phyloP scores from a whole-genome alignment of 345 rosid species.

The Bretschneidera sinensis region DNA sequence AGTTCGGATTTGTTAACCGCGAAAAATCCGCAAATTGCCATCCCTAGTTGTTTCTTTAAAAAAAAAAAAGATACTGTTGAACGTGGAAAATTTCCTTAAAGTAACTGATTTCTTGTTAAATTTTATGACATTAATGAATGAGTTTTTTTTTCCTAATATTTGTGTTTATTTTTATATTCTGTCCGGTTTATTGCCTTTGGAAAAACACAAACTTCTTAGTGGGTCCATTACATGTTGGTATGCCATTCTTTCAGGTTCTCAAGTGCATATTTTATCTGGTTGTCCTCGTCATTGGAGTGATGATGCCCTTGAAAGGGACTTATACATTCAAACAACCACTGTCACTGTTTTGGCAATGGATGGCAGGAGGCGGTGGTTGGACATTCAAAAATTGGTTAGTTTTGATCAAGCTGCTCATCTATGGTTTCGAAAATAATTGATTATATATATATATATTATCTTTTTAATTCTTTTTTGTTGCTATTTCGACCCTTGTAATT shows the following conservation, averaged over 20 bases:
- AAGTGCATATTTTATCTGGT: slow-evolving; percentile 31
- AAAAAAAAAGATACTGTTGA: no score
- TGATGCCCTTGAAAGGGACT: slow-evolving; percentile 90
- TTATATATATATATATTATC: neutral
- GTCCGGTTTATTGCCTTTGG: neutral
- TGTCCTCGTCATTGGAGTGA: slow-evolving; percentile 78
- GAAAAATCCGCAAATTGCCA: no score
- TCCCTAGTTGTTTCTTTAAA: no score
- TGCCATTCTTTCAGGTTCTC: slow-evolving; percentile 50
- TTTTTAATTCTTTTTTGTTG: neutral
- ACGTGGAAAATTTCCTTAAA: no score
- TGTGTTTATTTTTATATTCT: neutral
- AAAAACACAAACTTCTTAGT: neutral
- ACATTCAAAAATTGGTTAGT: slow-evolving; percentile 79
- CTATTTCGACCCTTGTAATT: neutral
- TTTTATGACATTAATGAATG: neutral
- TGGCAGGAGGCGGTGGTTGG: slow-evolving; percentile 98
- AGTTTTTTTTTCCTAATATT: neutral
- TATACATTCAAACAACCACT: slow-evolving; percentile 70
- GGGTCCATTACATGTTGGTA: neutral
- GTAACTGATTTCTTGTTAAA: neutral
- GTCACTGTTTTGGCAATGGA: slow-evolving; percentile 99
- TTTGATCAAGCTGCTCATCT: slow-evolving; percentile 16
- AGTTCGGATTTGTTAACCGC: no score
- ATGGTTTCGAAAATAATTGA: slow-evolving; percentile 1